Evolutionary conservation across 768 basidiomycete genomes (phyloP), one percentile per base, ranked within the genome.

Genomic region (Flagelloscypha sp.): DNA sequence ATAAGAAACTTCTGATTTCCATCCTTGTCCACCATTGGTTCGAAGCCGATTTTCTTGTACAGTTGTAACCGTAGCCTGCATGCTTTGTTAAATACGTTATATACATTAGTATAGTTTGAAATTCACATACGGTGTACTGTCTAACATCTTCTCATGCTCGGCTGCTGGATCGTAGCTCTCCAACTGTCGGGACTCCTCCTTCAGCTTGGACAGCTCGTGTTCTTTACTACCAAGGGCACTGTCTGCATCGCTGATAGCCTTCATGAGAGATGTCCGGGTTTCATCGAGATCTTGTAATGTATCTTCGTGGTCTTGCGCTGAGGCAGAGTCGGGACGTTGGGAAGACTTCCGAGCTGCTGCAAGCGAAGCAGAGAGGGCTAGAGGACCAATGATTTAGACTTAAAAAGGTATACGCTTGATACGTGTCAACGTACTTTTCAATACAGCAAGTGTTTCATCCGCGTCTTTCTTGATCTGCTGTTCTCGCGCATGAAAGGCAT

Each of bases 161-260:
- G 66, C 55, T 6, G 83, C 79, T 15, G 83, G 79, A 53, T 88
- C 84, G 34, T 72, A 76, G 27, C 67, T 67, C 49, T 87, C 84
- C 41, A 84, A 52, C 27, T 53, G 56, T 21, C 68, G 65, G 0
- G 70, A 69, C 42, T 77, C 75, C 36, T 81, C 80, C 45, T 80
- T 82, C 40, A 88, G 59, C 4, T 65, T 61, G 6, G 81, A 65
- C 0, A 85, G 68, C 48, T 84, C 82, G 2, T 74, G 77, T 47
- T 87, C 82, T 47, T 75, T 78, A 47, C 70, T 74, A 5, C 75
- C 74, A 5, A 82, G 53, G 30, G 73, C 54, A 25, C 72, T 68
- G 57, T 88, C 83, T 2, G 70, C 65, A 44, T 86, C 84, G 33
- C 79, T 78, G 43, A 86, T 81, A 5, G 79, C 72, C 48, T 88